phyloP scores from a whole-genome alignment of 2,329 filamentous ascomycete species.

The Shiraia bambusicola region DNA sequence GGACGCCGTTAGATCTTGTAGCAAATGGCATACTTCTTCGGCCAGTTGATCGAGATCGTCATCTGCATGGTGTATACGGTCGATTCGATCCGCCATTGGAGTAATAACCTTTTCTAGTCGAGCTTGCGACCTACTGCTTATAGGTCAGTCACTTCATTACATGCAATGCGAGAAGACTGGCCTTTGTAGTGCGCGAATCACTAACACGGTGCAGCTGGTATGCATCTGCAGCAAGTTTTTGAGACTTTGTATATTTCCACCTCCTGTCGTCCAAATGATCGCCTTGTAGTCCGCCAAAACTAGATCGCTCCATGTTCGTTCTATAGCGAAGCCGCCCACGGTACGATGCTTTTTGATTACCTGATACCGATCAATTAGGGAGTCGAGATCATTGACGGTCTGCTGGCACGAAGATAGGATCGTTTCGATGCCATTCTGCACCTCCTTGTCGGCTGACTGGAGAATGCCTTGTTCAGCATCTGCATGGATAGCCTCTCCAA shows the following conservation, averaged over 20 bases:
- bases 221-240: constrained; percentile 48
- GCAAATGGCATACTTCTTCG: constrained; percentile 34
- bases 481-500: constrained; percentile 49
- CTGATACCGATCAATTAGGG: constrained; percentile 49
- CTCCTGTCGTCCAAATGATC: constrained; percentile 51
- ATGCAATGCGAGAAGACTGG: constrained; percentile 10
- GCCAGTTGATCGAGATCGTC: constrained; percentile 29
- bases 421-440: constrained; percentile 41
- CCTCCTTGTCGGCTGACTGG: constrained; percentile 37
- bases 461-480: constrained; percentile 39
- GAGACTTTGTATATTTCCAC: constrained; percentile 45
- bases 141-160: constrained; percentile 10
- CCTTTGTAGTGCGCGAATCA: constrained; percentile 48
- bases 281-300: constrained; percentile 47
- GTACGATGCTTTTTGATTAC: constrained; percentile 47
- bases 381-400: constrained; percentile 48
- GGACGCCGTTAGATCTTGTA: constrained; percentile 27
- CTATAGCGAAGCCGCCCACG: constrained; percentile 44
- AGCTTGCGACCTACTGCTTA: constrained; percentile 37
- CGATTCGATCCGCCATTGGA: constrained; percentile 38
- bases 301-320: constrained; percentile 48
- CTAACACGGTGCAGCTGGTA: constrained; percentile 43
- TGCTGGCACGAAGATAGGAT: constrained; percentile 45
- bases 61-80: constrained; percentile 28
- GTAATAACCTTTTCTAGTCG: constrained; percentile 31